Evolutionary conservation across 2,329 filamentous ascomycete species (phyloP).

Genomic region (Domatiomyces globalis): DNA sequence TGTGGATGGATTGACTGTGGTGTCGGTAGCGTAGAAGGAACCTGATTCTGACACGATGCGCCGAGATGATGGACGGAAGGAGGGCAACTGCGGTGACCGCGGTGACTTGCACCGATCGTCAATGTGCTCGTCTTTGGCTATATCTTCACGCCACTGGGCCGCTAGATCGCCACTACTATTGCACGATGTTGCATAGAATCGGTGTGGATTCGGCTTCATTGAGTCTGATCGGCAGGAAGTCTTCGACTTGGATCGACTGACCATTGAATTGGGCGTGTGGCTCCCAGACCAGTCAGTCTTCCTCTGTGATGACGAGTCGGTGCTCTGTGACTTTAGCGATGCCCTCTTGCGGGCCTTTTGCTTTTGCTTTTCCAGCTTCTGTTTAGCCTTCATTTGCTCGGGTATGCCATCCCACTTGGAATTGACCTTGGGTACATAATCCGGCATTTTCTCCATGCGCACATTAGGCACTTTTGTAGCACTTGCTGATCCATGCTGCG

Average conservation of each 20-base stretch:
- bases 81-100: neutral
- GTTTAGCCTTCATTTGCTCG: slow-evolving; percentile 24
- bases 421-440: slow-evolving; percentile 38
- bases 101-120: neutral
- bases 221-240: neutral
- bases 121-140: neutral
- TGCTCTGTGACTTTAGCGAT: slow-evolving; percentile 7
- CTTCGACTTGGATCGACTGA: neutral
- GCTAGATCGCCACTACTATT: slow-evolving; percentile 13
- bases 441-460: slow-evolving; percentile 33
- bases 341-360: slow-evolving; percentile 2
- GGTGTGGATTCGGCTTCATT: neutral
- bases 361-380: slow-evolving; percentile 12
- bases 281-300: neutral
- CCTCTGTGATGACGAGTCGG: neutral
- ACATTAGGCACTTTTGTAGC: slow-evolving; percentile 26
- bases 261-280: neutral
- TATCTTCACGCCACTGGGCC: slow-evolving; percentile 6
- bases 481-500: slow-evolving; percentile 27
- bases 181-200: slow-evolving; percentile 9
- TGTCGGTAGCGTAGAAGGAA: neutral
- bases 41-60: neutral
- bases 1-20: neutral
- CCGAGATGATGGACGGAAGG: neutral
- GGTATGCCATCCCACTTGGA: slow-evolving; percentile 42